Conservation (phyloP, 148 eudicot genomes). For the Rhododendron simsii region DNA sequence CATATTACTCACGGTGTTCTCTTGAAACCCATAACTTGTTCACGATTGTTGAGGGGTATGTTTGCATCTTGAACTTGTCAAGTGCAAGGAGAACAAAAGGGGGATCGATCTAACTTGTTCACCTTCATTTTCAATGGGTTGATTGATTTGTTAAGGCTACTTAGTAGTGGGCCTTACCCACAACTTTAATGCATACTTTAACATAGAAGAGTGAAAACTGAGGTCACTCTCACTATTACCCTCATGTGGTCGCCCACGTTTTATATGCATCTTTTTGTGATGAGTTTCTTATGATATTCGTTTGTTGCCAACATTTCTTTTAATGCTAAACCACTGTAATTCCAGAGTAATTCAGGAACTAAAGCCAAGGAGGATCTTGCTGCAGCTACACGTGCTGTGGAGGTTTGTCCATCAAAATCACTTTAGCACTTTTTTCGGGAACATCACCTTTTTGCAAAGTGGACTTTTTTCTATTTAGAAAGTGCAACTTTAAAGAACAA, state of each 20-base stretch:
- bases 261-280: not conserved
- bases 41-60: not conserved
- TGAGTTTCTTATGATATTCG: not conserved
- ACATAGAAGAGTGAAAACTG: not conserved
- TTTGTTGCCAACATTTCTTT: not conserved
- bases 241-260: not conserved
- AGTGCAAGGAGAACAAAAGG: not conserved
- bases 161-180: not conserved
- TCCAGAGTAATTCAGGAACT: slow-evolving; percentile 96
- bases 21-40: not conserved
- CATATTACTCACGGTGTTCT: not conserved
- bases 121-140: not conserved
- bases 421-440: not conserved
- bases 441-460: not conserved
- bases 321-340: slow-evolving; percentile 30
- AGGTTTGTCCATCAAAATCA: slow-evolving; percentile 44
- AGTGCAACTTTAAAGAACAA: not conserved
- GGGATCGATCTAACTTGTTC: not conserved
- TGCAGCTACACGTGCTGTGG: slow-evolving; percentile 90
- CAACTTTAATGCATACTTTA: not conserved
- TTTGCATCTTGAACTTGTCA: no score
- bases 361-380: slow-evolving; percentile 99
- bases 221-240: not conserved
- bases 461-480: not conserved
- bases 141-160: not conserved